Percentiles rank a stretch among this genome's conserved stretches.
Conservation (phyloP, 164 flowering plant species). For the Vitis riparia region DNA sequence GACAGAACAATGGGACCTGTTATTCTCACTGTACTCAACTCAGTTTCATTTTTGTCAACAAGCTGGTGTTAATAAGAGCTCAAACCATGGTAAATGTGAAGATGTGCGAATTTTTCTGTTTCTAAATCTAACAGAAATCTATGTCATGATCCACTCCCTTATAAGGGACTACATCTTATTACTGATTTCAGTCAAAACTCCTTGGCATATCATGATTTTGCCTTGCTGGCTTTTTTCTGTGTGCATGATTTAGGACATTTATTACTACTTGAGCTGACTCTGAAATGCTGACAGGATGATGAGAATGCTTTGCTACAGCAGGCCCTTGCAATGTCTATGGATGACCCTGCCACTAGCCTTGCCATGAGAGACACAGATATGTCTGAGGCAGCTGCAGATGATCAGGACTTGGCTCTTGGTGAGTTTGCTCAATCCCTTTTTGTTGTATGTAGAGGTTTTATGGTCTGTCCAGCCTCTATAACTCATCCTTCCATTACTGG, state of each 20-base stretch:
- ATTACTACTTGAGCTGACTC: constrained; percentile 1
- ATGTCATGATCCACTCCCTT: no score
- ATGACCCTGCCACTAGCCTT: constrained; percentile 50
- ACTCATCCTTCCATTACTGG: neutral
- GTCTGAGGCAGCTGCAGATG: constrained; percentile 76
- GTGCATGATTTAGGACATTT: neutral
- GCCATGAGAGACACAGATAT: constrained; percentile 59
- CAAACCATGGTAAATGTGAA: no score
- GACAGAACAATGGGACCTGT: no score
- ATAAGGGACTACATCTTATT: no score
- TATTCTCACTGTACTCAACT: no score
- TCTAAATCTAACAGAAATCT: no score
- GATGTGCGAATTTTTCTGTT: no score
- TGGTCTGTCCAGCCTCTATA: neutral
- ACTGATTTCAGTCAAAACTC: no score
- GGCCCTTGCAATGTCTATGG: constrained; percentile 94
- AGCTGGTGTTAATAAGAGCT: no score
- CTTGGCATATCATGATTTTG: no score
- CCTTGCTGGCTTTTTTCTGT: no score
- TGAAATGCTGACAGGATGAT: constrained; percentile 54
- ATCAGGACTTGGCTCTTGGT: constrained; percentile 86
- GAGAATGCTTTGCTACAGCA: constrained; percentile 80
- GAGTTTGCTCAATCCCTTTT: constrained; percentile 18
- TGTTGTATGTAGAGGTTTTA: neutral
- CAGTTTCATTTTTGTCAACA: no score